Conservation (phyloP, 257 asterid species). For the Solanum tarapatanum region DNA sequence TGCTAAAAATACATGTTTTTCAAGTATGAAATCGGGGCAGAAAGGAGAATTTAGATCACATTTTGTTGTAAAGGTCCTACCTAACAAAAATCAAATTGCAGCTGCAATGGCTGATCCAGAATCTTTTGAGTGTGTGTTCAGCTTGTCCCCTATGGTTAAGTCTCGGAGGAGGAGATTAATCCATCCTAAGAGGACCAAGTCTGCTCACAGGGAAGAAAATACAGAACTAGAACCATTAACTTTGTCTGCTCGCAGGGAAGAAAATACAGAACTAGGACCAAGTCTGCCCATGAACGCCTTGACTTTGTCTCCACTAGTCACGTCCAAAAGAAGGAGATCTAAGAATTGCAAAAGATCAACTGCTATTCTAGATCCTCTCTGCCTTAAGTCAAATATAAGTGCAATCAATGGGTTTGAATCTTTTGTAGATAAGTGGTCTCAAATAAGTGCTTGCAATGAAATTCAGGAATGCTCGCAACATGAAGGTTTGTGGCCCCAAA, state of each 20-base stretch:
- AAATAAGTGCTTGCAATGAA: not conserved
- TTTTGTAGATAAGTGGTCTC: not conserved
- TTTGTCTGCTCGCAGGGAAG: not conserved
- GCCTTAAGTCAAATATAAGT: not conserved
- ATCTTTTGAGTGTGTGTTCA: not conserved
- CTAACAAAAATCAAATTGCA: not conserved
- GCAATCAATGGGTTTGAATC: not conserved
- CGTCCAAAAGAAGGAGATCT: not conserved
- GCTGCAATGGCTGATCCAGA: slow-evolving; percentile 4
- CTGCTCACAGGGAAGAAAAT: not conserved
- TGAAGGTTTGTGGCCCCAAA: not conserved
- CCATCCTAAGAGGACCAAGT: slow-evolving; percentile 1
- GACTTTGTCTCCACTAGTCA: not conserved
- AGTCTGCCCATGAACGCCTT: not conserved
- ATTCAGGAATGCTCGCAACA: not conserved
- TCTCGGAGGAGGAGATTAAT: slow-evolving; percentile 12
- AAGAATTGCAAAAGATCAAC: not conserved
- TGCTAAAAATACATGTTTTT: not conserved
- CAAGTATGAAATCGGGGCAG: not conserved
- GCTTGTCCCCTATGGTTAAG: slow-evolving; percentile 4
- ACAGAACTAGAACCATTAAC: not conserved
- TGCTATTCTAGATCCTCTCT: not conserved
- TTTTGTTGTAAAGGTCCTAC: not conserved
- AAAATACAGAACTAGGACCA: not conserved
- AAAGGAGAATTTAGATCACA: not conserved